These are phyloP conservation scores for Ophiostoma ips DNA, from an alignment of 2,329 filamentous ascomycete species.

Conservation along the genomic window DNA sequence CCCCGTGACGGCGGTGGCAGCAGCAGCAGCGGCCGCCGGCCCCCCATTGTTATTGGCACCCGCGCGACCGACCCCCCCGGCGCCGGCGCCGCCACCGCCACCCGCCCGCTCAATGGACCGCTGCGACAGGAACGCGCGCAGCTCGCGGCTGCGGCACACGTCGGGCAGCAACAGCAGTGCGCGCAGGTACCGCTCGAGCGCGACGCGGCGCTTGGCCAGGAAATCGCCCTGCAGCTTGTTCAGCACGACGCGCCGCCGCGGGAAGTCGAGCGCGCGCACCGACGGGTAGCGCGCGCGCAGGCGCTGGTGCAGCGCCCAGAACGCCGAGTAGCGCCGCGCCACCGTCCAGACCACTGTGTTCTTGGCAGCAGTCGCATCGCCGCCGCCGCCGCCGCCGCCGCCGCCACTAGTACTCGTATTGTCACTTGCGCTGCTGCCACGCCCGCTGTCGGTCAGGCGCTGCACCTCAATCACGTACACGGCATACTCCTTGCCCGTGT, in stretches of 20 bases:
- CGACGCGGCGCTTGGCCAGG: conserved; percentile 70
- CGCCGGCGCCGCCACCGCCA: neutral
- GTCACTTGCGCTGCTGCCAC: neutral
- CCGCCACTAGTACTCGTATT: too few relatives aligned
- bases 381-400: too few relatives aligned
- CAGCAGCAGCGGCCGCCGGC: neutral
- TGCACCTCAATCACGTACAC: conserved; percentile 88
- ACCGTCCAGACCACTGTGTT: conserved; percentile 62
- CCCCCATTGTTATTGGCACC: conserved; percentile 16
- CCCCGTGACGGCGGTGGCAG: neutral
- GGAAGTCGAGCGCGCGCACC: conserved; percentile 82
- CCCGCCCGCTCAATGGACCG: conserved; percentile 49
- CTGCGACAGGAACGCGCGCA: conserved; percentile 85
- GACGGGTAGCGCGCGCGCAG: conserved; percentile 74
- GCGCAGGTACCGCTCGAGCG: conserved; percentile 72
- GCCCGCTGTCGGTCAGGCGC: conserved; percentile 24
- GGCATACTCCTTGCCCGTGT: conserved; percentile 68
- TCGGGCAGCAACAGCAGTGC: conserved; percentile 77
- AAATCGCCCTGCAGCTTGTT: conserved; percentile 97
- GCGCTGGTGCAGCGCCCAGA: conserved; percentile 86
- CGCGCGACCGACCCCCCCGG: conserved; percentile 43
- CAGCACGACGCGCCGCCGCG: conserved; percentile 78
- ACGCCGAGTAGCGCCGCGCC: conserved; percentile 89
- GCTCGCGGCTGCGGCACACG: conserved; percentile 83
- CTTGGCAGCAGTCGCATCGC: neutral